phyloP scores from a whole-genome alignment of 2,329 filamentous ascomycete species.

The Colletotrichum sp. region DNA sequence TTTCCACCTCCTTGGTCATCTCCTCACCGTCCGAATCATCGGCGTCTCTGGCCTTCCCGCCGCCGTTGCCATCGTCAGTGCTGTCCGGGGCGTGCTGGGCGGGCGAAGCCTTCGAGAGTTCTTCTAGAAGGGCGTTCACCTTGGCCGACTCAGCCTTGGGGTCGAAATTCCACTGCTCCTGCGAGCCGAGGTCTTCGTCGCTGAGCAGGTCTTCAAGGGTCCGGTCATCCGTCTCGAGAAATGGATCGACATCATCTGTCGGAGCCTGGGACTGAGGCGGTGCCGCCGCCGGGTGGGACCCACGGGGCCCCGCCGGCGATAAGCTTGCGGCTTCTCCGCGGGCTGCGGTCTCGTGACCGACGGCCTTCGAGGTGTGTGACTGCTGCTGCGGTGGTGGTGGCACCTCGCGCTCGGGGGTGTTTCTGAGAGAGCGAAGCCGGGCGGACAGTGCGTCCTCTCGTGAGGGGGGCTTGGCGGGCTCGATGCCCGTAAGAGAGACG shows the following conservation, averaged over 20 bases:
- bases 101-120: slow-evolving; percentile 30
- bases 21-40: slow-evolving; percentile 57
- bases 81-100: not conserved
- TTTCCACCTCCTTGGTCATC: slow-evolving; percentile 50
- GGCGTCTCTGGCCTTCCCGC: slow-evolving; percentile 16
- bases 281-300: not conserved
- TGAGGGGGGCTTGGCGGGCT: slow-evolving; percentile 46
- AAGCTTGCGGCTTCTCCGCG: not conserved
- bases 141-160: slow-evolving; percentile 32
- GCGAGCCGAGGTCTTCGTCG: slow-evolving; percentile 40
- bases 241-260: slow-evolving; percentile 37
- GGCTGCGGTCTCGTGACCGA: not conserved
- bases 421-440: slow-evolving; percentile 56
- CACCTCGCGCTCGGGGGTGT: slow-evolving; percentile 33
- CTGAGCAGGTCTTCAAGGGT: slow-evolving; percentile 58
- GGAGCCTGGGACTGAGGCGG: not conserved
- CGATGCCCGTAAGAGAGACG: slow-evolving; percentile 42
- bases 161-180: slow-evolving; percentile 26
- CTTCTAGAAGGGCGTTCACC: slow-evolving; percentile 41
- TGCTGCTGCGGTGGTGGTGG: not conserved
- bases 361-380: not conserved
- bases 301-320: not conserved
- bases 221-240: slow-evolving; percentile 55
- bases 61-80: not conserved
- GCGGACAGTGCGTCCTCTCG: slow-evolving; percentile 57